Conservation (phyloP, 192 early-diverging fungal species). For the Umbelopsis sp. region DNA sequence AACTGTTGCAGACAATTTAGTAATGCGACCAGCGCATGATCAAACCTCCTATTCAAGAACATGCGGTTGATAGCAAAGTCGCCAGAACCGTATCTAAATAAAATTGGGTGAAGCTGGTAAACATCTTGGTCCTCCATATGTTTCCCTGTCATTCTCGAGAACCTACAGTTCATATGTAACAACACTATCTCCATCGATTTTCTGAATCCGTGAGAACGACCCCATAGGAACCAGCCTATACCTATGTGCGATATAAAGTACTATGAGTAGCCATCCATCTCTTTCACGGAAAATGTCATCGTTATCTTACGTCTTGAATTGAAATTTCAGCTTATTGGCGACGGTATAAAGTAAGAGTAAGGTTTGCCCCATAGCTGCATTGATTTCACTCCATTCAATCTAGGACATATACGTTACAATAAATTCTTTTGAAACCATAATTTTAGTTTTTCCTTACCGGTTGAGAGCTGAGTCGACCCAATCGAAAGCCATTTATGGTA, state of each 20-base stretch:
- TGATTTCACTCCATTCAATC: slow-evolving; percentile 96
- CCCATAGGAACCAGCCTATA: slow-evolving; percentile 91
- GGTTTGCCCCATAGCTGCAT: slow-evolving; percentile 94
- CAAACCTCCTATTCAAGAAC: slow-evolving; percentile 83
- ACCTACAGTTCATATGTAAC: slow-evolving; percentile 78
- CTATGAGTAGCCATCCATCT: background rate
- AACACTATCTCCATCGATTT: slow-evolving; percentile 67
- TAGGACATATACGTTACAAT: slow-evolving; percentile 29
- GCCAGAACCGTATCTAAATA: slow-evolving; percentile 75
- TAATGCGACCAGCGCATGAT: slow-evolving; percentile 86
- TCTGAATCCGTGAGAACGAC: slow-evolving; percentile 89
- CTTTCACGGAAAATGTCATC: background rate
- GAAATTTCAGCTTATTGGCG: slow-evolving; percentile 80
- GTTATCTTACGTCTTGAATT: slow-evolving; percentile 67
- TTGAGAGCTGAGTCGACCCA: slow-evolving; percentile 78
- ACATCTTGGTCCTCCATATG: no score
- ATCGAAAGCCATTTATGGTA: slow-evolving; percentile 91
- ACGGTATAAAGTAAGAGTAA: slow-evolving; percentile 85
- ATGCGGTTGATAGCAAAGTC: slow-evolving; percentile 75
- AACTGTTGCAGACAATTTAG: slow-evolving; percentile 89
- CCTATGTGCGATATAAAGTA: slow-evolving; percentile 25
- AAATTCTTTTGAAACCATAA: no score
- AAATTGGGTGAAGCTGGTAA: background rate
- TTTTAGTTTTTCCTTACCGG: slow-evolving; percentile 42
- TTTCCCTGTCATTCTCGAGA: no score